phyloP scores from a whole-genome alignment of 2,329 filamentous ascomycete genomes.

The Colletotrichum lini region DNA sequence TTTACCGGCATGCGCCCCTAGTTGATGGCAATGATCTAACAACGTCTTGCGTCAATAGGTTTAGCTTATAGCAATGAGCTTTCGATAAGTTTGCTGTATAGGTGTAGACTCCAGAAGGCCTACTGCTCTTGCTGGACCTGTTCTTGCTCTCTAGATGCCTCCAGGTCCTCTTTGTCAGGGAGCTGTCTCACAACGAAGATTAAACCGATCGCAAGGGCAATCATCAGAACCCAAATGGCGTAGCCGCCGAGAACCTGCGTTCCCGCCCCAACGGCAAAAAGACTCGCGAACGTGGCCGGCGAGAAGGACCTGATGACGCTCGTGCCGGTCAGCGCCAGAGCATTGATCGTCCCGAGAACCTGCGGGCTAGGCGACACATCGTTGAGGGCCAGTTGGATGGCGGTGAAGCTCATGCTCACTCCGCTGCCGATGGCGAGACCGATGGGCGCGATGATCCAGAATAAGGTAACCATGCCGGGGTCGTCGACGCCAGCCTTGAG shows the following conservation, averaged over 20 bases:
- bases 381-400: conserved; percentile 80
- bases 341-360: conserved; percentile 79
- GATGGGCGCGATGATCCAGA: conserved; percentile 65
- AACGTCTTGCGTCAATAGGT: too few relatives aligned
- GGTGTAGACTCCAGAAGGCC: neutral
- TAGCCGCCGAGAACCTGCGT: conserved; percentile 75
- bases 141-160: conserved; percentile 3
- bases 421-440: conserved; percentile 70
- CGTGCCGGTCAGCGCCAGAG: conserved; percentile 69
- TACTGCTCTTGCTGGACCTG: neutral
- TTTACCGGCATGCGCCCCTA: too few relatives aligned
- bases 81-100: too few relatives aligned
- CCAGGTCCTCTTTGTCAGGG: neutral
- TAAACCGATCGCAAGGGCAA: neutral
- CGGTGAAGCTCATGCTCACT: conserved; percentile 79
- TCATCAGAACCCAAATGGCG: conserved; percentile 33
- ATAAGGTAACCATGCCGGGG: conserved; percentile 55
- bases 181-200: conserved; percentile 25
- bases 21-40: too few relatives aligned
- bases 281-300: conserved; percentile 75
- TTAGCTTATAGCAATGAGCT: too few relatives aligned
- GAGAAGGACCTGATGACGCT: conserved; percentile 76
- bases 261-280: conserved; percentile 78
- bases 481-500: conserved; percentile 64
- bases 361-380: conserved; percentile 77